Conservation (phyloP, 305 asterid species). For the Rubia balearica region DNA sequence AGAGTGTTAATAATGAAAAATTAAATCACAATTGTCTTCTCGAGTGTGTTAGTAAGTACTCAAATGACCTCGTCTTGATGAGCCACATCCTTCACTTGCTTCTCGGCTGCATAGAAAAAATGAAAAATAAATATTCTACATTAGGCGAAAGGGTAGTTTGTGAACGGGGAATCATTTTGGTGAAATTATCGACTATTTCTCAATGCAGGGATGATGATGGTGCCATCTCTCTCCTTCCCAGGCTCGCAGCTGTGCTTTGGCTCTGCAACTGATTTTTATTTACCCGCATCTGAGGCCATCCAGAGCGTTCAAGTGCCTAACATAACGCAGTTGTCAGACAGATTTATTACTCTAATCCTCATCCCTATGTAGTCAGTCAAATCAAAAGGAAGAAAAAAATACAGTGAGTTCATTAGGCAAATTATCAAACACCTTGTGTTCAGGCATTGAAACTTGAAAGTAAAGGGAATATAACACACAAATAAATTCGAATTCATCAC, state of each 20-base stretch:
- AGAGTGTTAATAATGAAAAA: not conserved
- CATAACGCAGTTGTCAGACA: not conserved
- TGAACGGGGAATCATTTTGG: too few species aligned
- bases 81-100: conserved; percentile 90
- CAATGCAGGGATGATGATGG: conserved; percentile 94
- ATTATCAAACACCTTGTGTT: too few species aligned
- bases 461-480: too few species aligned
- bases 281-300: conserved; percentile 6
- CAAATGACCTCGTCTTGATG: too few species aligned
- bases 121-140: not conserved
- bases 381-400: too few species aligned
- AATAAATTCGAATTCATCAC: too few species aligned
- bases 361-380: too few species aligned
- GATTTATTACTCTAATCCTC: too few species aligned
- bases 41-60: too few species aligned
- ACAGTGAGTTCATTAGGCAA: too few species aligned
- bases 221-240: conserved; percentile 50
- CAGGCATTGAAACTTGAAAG: too few species aligned
- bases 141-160: not conserved
- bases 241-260: not conserved
- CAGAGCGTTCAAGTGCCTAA: too few species aligned
- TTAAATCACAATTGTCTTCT: conserved; percentile 61
- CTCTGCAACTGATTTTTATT: not conserved
- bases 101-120: conserved; percentile 51
- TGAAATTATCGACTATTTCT: conserved; percentile 57